Base-by-base conservation (phyloP, 768 basidiomycete species). In the Mrakia blollopis region DNA sequence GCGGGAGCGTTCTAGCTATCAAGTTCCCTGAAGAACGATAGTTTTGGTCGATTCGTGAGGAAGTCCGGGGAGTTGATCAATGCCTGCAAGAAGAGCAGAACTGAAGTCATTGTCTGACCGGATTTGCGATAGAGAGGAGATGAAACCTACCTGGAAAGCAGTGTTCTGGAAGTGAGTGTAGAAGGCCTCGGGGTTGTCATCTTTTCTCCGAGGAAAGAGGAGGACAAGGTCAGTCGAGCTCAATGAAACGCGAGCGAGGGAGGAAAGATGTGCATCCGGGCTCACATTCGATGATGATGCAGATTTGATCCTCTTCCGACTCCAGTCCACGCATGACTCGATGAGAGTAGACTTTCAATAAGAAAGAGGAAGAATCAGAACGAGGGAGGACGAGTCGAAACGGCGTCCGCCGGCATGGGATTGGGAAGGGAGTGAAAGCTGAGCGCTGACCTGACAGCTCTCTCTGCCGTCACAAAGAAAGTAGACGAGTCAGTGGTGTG, bases 121-220 rank as follows among this genome's bases (percentile, higher is more conserved):
- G n/a, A n/a, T n/a, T n/a, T n/a, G n/a, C n/a, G 28, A 25, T 21
- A 39, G 11, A 16, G 6, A 7, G 35, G 37, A 65, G n/a, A 18
- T 37, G 16, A 67, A 8, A 11, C 35, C 2, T 2, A 39, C 39
- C 65, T 68, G 65, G 37, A 68, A 41, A 21, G 65, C 65, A 35
- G 65, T 39, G 37, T 68, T 68, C 7, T 39, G 25, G 37, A 16
- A 68, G 39, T 68, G 65, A 23, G 65, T 68, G 35, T 68, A 39
- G 65, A 68, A 68, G 16, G 65, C 65, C 25, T 39, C 25, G 10
- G 65, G 39, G 65, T 68, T 68, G 65, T 68, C 65, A 39, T 68
- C 65, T 68, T 32, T 16, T 23, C 2, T 65, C 16, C n/a, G 30
- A 65, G 8, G 63, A 44, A 23, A 25, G 3, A 41, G 32, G 21